phyloP scores from a whole-genome alignment of 495 filamentous ascomycete genomes.

The Rhypophila decipiens region DNA sequence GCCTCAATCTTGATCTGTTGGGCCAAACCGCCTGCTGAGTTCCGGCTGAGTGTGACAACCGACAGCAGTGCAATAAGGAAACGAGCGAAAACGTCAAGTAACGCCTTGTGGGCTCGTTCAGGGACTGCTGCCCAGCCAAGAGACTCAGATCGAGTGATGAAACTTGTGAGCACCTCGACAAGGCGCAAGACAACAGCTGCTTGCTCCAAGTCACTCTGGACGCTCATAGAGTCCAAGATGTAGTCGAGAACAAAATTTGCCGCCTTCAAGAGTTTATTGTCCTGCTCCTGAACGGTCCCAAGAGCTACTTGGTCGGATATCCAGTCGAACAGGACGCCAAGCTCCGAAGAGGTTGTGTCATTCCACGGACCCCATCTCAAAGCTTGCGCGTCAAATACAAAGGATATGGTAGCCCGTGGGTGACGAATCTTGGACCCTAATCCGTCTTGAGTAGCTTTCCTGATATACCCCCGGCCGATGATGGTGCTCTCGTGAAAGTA shows the following conservation, averaged over 20 bases:
- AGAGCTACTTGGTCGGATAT: slow-evolving; percentile 39
- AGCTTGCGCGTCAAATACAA: slow-evolving; percentile 42
- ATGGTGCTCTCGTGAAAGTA: slow-evolving; percentile 75
- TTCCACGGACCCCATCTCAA: slow-evolving; percentile 66
- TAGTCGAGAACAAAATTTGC: slow-evolving; percentile 37
- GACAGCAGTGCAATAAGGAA: slow-evolving; percentile 16
- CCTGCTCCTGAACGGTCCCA: background rate
- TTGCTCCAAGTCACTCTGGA: slow-evolving; percentile 20
- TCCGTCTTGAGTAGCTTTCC: slow-evolving; percentile 39
- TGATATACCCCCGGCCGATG: slow-evolving; percentile 65
- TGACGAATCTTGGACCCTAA: slow-evolving; percentile 18
- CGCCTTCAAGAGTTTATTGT: slow-evolving; percentile 17
- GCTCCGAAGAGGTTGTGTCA: slow-evolving; percentile 59
- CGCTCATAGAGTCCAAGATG: slow-evolving; percentile 29
- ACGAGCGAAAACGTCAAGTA: slow-evolving; percentile 12
- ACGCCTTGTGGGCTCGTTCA: slow-evolving; percentile 3
- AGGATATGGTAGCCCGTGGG: slow-evolving; percentile 22
- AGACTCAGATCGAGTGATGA: slow-evolving; percentile 30
- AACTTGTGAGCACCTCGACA: slow-evolving; percentile 36
- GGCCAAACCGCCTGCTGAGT: slow-evolving; percentile 16
- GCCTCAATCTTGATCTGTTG: slow-evolving; percentile 36
- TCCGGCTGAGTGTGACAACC: slow-evolving; percentile 25
- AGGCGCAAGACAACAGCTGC: slow-evolving; percentile 39
- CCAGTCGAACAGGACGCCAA: slow-evolving; percentile 53
- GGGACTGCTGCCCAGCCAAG: slow-evolving; percentile 6